phyloP scores from a whole-genome alignment of 1,139 yeast species.

The Protomyces macrosporus region DNA sequence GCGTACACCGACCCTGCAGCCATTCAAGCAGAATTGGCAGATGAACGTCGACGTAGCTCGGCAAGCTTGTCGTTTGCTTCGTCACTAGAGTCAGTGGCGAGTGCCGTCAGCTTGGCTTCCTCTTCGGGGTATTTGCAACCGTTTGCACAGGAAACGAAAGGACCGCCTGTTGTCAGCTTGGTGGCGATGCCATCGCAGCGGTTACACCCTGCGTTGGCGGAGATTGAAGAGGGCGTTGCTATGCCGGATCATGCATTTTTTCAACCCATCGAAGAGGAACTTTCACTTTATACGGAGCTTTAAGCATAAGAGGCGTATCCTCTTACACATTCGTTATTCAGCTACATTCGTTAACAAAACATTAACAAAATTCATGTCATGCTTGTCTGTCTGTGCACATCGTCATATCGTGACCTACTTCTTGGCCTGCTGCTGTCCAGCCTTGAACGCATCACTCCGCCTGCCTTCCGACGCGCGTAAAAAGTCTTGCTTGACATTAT shows the following conservation, averaged over 20 bases:
- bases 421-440: conserved; percentile 45
- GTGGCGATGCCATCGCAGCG: too few relatives aligned
- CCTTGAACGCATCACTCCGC: conserved; percentile 58
- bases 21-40: neutral
- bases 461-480: conserved; percentile 67
- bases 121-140: too few relatives aligned
- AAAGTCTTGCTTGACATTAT: conserved; percentile 86
- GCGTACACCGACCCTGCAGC: neutral
- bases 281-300: neutral
- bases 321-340: neutral
- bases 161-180: too few relatives aligned
- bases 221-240: neutral
- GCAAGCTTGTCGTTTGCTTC: neutral
- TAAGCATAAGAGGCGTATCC: neutral
- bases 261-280: neutral
- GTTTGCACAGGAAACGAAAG: too few relatives aligned
- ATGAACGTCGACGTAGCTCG: neutral
- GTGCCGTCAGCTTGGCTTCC: neutral
- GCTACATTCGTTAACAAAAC: neutral
- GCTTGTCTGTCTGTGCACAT: neutral
- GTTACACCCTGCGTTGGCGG: neutral
- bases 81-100: neutral
- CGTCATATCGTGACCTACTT: neutral
- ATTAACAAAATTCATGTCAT: neutral
- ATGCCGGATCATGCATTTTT: neutral